Conservation (phyloP, 345 rosid species). For the Rubroshorea leprosula region DNA sequence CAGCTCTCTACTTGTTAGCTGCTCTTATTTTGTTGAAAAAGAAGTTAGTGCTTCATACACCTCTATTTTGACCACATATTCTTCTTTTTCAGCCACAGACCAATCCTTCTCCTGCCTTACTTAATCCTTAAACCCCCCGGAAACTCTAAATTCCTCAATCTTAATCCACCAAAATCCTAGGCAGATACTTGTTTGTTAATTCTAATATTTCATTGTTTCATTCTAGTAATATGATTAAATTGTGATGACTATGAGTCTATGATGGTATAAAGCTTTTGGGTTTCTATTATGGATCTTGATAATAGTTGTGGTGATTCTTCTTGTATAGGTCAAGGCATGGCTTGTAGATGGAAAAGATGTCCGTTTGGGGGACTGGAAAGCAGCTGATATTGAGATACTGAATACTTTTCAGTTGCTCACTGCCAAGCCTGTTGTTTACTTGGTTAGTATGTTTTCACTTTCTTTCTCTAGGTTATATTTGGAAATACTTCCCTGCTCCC, state of each 20-base stretch:
- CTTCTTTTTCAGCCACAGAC: neutral
- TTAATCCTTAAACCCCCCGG: neutral
- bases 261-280: conserved; percentile 1
- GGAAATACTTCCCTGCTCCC: neutral
- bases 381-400: conserved; percentile 88
- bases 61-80: neutral
- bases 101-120: neutral
- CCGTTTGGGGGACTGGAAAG: conserved; percentile 95
- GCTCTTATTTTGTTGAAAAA: neutral
- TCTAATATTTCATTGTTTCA: neutral
- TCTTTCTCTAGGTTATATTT: neutral
- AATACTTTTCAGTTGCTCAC: conserved; percentile 93
- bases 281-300: neutral
- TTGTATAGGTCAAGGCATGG: conserved; percentile 68
- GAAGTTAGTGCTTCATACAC: neutral
- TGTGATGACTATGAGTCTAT: too few species aligned
- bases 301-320: conserved; percentile 11
- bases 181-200: neutral
- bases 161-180: neutral
- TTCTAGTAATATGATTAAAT: too few species aligned
- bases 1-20: too few species aligned
- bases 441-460: conserved; percentile 39
- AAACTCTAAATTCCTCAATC: too few species aligned
- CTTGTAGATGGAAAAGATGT: conserved; percentile 80
- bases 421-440: conserved; percentile 95